A percentile compares a stretch with the other conserved stretches of the same genome.
Conservation (phyloP, 176 grass and related monocot genomes). For the Thalia dealbata region DNA sequence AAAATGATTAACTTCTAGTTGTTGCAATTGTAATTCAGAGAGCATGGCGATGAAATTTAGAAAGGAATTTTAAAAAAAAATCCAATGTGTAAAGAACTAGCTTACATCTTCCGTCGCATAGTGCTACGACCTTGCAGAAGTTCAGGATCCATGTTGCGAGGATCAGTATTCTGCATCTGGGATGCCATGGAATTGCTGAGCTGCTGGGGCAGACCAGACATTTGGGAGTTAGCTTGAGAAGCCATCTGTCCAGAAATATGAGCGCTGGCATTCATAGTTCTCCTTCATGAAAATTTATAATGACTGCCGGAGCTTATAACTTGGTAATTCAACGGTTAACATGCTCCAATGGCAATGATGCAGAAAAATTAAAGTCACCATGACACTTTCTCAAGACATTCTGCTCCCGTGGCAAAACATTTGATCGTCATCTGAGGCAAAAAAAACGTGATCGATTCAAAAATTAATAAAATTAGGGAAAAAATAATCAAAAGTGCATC, state of each 20-base stretch:
- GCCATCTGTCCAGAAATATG: constrained; percentile 6
- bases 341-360: not conserved
- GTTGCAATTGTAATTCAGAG: not conserved
- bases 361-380: not conserved
- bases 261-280: not conserved
- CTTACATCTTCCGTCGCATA: constrained; percentile 2
- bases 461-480: not conserved
- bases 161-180: constrained; percentile 2
- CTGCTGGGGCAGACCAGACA: constrained; percentile 5
- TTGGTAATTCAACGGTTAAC: not conserved
- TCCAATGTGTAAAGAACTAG: not conserved
- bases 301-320: not conserved
- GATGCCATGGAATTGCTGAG: not conserved
- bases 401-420: not conserved
- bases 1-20: too few species aligned
- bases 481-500: not conserved
- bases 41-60: not conserved
- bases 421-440: not conserved
- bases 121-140: not conserved
- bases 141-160: constrained; percentile 3
- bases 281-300: constrained; percentile 1
- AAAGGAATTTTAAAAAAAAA: not conserved
- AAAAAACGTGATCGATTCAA: not conserved
- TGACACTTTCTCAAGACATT: not conserved
- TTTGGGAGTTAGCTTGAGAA: not conserved